Evolutionary conservation across 2,329 filamentous ascomycete species (phyloP).

Genomic region (Sporothrix humicola): DNA sequence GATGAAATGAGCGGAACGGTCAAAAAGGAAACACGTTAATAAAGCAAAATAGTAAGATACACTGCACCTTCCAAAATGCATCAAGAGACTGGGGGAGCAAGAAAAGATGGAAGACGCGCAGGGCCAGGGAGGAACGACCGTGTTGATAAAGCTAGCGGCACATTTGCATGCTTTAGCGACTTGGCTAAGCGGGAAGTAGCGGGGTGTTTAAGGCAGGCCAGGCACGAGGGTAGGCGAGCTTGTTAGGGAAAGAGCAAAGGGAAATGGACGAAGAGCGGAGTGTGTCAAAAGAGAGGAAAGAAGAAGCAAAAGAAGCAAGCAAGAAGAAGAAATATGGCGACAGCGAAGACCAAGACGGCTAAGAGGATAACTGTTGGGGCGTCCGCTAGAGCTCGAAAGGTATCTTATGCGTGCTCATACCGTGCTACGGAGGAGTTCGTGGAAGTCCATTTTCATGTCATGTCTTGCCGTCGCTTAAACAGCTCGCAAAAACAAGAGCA

Average conservation of each 20-base stretch:
- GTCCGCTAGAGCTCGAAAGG: not conserved
- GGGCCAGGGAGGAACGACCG: not conserved
- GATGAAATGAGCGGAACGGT: not conserved
- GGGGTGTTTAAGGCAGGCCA: conserved; percentile 21
- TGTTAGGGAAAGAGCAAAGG: not conserved
- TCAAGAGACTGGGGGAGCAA: not conserved
- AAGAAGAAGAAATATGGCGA: not conserved
- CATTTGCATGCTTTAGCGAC: conserved; percentile 33
- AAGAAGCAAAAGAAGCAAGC: not conserved
- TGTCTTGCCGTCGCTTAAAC: no score
- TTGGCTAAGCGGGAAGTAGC: conserved; percentile 31
- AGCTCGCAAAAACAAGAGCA: not conserved
- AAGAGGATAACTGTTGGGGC: not conserved
- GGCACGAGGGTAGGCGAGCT: not conserved
- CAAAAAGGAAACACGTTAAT: not conserved
- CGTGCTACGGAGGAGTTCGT: not conserved
- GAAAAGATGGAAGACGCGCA: not conserved
- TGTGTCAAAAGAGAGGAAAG: not conserved
- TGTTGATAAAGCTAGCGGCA: conserved; percentile 17
- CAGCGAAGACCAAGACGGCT: no score
- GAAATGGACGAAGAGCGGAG: not conserved
- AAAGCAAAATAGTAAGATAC: not conserved
- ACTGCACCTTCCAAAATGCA: not conserved
- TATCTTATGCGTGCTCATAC: not conserved
- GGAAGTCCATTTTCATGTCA: not conserved